Evolutionary conservation across 2,329 filamentous ascomycete genomes (phyloP).

Genomic region (Colletotrichum salicis): DNA sequence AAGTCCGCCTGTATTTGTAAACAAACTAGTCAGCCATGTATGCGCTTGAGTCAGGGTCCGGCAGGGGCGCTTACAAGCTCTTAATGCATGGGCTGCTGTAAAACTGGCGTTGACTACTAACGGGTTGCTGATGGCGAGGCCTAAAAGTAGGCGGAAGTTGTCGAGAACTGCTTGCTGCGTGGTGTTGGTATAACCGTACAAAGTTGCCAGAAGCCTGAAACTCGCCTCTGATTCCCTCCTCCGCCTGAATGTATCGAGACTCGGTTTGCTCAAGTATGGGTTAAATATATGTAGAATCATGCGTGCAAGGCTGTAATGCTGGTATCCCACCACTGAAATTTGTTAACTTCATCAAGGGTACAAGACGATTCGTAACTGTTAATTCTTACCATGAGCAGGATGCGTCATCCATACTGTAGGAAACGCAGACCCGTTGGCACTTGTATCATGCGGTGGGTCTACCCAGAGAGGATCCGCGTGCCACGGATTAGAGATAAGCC

Average conservation of each 20-base stretch:
- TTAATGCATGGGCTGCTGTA: slow-evolving; percentile 41
- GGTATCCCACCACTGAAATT: slow-evolving; percentile 47
- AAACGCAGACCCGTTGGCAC: slow-evolving; percentile 25
- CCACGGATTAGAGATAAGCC: slow-evolving; percentile 39
- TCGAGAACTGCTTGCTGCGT: slow-evolving; percentile 37
- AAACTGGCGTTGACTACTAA: slow-evolving; percentile 40
- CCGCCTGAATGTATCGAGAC: slow-evolving; percentile 38
- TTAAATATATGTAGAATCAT: slow-evolving; percentile 53
- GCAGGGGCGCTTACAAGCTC: slow-evolving; percentile 38
- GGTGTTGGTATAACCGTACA: not conserved
- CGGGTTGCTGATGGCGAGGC: slow-evolving; percentile 42
- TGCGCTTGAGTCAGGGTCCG: not conserved
- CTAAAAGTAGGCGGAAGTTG: slow-evolving; percentile 40
- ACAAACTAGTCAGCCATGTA: not conserved
- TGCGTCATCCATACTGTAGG: slow-evolving; percentile 35
- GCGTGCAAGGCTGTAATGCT: slow-evolving; percentile 52
- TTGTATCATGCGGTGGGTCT: slow-evolving; percentile 10
- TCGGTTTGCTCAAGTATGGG: slow-evolving; percentile 42
- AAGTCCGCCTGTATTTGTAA: slow-evolving; percentile 1
- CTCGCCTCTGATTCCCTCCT: slow-evolving; percentile 38
- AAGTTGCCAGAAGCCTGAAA: not conserved
- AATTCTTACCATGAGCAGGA: not conserved
- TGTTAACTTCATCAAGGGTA: not conserved
- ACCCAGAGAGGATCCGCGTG: slow-evolving; percentile 25
- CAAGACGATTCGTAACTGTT: no score